phyloP scores from a whole-genome alignment of 371 early-diverging fungal genomes.

The Chytridium lagenaria region DNA sequence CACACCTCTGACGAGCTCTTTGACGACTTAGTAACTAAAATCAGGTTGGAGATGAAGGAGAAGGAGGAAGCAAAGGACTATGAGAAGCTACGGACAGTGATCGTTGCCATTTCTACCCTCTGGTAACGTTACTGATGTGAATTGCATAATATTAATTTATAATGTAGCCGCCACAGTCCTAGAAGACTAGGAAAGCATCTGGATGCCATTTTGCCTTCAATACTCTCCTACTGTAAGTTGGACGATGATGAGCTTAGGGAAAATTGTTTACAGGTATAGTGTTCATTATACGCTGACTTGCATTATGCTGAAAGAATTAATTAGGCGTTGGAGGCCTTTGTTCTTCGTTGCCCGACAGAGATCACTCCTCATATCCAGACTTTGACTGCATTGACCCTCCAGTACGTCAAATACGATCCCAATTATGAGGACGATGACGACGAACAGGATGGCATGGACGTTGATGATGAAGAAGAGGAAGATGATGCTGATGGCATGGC shows the following conservation, averaged over 20 bases:
- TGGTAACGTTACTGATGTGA: conserved; percentile 54
- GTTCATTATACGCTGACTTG: not conserved
- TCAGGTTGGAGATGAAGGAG: conserved; percentile 55
- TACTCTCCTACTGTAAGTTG: conserved; percentile 64
- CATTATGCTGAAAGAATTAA: not conserved
- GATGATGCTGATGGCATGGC: conserved; percentile 77
- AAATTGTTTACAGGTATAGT: conserved; percentile 71
- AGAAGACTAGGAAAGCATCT: conserved; percentile 74
- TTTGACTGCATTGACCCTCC: conserved; percentile 68
- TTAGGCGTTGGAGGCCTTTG: conserved; percentile 79
- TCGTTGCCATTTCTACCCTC: conserved; percentile 75
- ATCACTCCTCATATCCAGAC: conserved; percentile 65
- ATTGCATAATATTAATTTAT: not conserved
- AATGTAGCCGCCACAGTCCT: conserved; percentile 72
- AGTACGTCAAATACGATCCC: conserved; percentile 85
- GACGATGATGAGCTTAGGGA: conserved; percentile 89
- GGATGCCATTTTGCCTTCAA: conserved; percentile 66
- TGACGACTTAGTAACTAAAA: conserved; percentile 59
- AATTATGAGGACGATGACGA: conserved; percentile 87
- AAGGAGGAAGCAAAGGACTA: conserved; percentile 56
- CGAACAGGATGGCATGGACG: conserved; percentile 60
- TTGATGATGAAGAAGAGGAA: conserved; percentile 53
- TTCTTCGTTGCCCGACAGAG: conserved; percentile 78
- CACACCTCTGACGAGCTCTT: conserved; percentile 76
- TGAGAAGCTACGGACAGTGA: conserved; percentile 74